phyloP scores from a whole-genome alignment of 192 early-diverging fungal species.

The Backusella luteola region DNA sequence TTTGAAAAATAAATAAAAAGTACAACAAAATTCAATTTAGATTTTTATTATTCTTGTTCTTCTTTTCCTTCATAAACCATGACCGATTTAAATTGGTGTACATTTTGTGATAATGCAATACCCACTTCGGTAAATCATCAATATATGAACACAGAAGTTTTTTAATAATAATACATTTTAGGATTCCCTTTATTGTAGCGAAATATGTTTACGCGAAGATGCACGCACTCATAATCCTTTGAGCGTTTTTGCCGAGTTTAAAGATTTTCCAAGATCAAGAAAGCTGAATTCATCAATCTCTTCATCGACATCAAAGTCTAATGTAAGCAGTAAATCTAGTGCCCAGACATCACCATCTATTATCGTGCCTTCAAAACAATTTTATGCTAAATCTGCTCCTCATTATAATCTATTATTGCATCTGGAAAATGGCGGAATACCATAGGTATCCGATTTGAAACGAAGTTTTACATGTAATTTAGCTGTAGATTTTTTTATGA shows the following conservation, averaged over 20 bases:
- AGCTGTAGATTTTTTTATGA: neutral
- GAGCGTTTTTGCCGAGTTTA: conserved; percentile 26
- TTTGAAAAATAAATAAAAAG: neutral
- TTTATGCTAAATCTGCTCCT: neutral
- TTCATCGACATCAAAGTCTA: neutral
- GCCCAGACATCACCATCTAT: conserved; percentile 9
- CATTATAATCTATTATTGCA: neutral
- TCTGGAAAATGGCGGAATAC: neutral
- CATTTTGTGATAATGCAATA: conserved; percentile 15
- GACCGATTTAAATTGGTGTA: conserved; percentile 18
- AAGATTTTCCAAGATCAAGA: conserved; percentile 28
- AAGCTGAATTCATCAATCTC: conserved; percentile 1
- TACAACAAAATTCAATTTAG: neutral
- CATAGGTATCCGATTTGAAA: neutral
- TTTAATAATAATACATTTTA: neutral
- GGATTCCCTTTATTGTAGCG: conserved; percentile 33
- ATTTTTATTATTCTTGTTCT: neutral
- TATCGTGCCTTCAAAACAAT: neutral
- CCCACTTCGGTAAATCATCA: neutral
- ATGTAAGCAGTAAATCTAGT: neutral
- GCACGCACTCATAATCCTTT: conserved; percentile 29
- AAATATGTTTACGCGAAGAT: conserved; percentile 27
- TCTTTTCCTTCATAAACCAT: neutral
- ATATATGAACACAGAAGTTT: neutral
- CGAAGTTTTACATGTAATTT: neutral